Conservation (phyloP, 768 basidiomycete species). For the Omphalotus guepiniiformis region DNA sequence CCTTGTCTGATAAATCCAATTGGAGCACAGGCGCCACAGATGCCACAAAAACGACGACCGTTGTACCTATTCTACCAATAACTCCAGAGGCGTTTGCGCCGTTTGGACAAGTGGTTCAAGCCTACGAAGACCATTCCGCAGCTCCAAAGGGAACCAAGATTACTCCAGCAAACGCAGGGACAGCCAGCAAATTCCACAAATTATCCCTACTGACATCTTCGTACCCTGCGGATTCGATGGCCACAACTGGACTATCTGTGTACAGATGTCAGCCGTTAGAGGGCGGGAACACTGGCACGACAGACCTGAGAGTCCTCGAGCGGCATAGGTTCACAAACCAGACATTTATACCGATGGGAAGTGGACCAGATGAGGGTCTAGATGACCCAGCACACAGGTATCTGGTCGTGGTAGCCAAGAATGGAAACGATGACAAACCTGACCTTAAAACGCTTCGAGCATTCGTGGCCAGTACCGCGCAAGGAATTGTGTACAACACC, state of each 20-base stretch:
- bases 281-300: slow-evolving; percentile 45
- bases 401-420: slow-evolving; percentile 83
- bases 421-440: slow-evolving; percentile 72
- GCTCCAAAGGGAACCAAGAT: slow-evolving; percentile 68
- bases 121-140: slow-evolving; percentile 62
- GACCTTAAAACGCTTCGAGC: slow-evolving; percentile 72
- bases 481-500: slow-evolving; percentile 82
- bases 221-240: slow-evolving; percentile 56
- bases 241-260: slow-evolving; percentile 71
- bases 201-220: slow-evolving; percentile 65
- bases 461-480: slow-evolving; percentile 74
- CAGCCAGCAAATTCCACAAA: slow-evolving; percentile 92
- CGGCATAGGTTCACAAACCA: slow-evolving; percentile 89
- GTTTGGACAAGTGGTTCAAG: slow-evolving; percentile 91
- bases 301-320: slow-evolving; percentile 73
- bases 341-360: slow-evolving; percentile 92
- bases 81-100: slow-evolving; percentile 84
- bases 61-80: slow-evolving; percentile 55
- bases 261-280: slow-evolving; percentile 67
- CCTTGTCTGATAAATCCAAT: neutral
- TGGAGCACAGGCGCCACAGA: neutral
- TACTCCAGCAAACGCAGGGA: slow-evolving; percentile 84
- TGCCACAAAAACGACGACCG: slow-evolving; percentile 7
- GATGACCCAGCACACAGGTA: slow-evolving; percentile 52
- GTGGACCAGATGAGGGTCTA: slow-evolving; percentile 44